Evolutionary conservation across 148 eudicot species (phyloP).

Genomic region (Gaultheria prostrata): DNA sequence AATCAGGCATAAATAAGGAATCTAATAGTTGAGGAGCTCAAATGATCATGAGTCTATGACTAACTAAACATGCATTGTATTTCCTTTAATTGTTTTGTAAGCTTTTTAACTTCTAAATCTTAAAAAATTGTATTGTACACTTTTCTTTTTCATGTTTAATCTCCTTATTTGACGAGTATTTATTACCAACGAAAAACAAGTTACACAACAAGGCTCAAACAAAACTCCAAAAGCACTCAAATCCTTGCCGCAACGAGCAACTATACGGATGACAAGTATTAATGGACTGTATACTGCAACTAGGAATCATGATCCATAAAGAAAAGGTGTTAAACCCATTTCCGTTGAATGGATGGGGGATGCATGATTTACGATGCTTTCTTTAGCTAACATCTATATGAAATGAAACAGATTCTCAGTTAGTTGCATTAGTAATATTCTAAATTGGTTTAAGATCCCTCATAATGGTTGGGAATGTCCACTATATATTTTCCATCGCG

Average conservation of each 20-base stretch:
- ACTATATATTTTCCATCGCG: background rate
- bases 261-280: background rate
- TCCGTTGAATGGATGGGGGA: background rate
- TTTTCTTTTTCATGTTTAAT: background rate
- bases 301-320: background rate
- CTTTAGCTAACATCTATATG: background rate
- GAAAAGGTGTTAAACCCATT: background rate
- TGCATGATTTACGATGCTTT: background rate
- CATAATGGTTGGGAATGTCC: background rate
- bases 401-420: background rate
- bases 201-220: background rate
- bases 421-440: background rate
- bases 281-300: background rate
- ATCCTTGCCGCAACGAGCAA: background rate
- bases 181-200: background rate
- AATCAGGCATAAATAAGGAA: background rate
- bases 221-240: background rate
- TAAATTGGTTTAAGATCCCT: background rate
- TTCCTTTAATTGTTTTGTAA: background rate
- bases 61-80: background rate
- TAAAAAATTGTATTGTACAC: background rate
- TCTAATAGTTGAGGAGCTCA: background rate
- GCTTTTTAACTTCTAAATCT: background rate
- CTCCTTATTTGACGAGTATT: constrained; percentile 10
- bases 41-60: background rate